Percentiles rank a stretch among this genome's conserved stretches.
Conservation (phyloP, 371 early-diverging fungal genomes). For the Haplosporangium sp. region DNA sequence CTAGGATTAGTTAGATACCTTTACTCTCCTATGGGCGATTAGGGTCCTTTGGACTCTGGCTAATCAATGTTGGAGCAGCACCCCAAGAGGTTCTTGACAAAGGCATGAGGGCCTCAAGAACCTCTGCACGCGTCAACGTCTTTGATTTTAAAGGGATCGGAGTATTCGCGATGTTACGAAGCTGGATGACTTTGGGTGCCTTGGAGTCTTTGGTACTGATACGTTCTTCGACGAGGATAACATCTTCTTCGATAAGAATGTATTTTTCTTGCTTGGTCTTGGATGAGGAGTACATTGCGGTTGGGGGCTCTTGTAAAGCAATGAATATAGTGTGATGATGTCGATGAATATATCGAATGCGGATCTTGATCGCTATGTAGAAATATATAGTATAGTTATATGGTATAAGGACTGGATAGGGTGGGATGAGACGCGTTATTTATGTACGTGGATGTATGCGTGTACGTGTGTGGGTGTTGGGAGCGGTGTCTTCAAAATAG, state of each 20-base stretch:
- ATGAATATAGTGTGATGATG: background rate
- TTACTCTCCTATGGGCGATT: background rate
- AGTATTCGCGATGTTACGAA: background rate
- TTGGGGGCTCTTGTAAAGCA: too few species aligned
- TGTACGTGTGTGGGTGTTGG: too few species aligned
- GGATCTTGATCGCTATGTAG: too few species aligned
- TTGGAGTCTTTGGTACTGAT: background rate
- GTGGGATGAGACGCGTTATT: too few species aligned
- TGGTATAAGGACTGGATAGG: too few species aligned
- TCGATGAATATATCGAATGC: too few species aligned
- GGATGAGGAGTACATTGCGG: background rate
- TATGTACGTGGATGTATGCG: too few species aligned
- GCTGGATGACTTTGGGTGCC: background rate
- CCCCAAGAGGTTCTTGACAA: slow-evolving; percentile 5
- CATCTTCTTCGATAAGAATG: background rate
- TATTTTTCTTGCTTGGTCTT: slow-evolving; percentile 1
- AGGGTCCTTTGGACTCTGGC: background rate
- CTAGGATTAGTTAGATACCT: background rate
- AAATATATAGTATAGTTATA: too few species aligned
- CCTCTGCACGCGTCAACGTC: background rate
- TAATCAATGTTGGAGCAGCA: background rate
- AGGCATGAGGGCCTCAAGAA: slow-evolving; percentile 5
- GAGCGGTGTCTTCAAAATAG: too few species aligned
- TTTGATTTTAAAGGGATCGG: background rate
- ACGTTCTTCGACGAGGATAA: background rate